Conservation (phyloP, 139 green algal species). For the Closterium sp. region DNA sequence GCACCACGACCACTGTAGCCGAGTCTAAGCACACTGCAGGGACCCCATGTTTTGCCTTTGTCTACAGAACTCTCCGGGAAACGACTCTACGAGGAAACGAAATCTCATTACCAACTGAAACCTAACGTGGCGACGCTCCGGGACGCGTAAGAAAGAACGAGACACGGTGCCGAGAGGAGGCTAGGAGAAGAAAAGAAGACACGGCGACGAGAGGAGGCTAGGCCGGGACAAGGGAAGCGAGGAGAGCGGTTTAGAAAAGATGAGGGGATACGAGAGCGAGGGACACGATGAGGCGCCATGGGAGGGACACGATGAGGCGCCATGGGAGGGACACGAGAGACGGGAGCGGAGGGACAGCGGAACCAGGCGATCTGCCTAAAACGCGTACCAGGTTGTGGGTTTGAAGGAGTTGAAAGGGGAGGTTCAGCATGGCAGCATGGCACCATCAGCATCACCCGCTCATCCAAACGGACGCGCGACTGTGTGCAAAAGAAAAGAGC, state of each 20-base stretch:
- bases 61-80: too few species aligned
- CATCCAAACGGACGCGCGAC: background rate
- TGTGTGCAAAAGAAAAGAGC: background rate
- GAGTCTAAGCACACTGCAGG: too few species aligned
- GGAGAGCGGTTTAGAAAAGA: background rate
- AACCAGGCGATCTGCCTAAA: background rate
- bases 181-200: too few species aligned
- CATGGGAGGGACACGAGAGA: background rate
- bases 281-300: background rate
- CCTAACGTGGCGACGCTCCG: background rate
- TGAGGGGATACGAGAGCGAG: background rate
- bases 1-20: too few species aligned
- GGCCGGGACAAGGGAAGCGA: background rate
- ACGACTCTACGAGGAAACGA: too few species aligned
- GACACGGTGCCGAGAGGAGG: background rate
- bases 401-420: background rate
- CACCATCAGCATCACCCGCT: background rate
- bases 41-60: too few species aligned
- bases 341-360: too few species aligned
- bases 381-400: background rate
- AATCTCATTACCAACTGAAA: too few species aligned
- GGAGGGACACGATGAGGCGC: background rate
- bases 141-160: background rate
- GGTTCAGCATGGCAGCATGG: too few species aligned
- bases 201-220: too few species aligned